These are phyloP conservation scores for Cochlearia excelsa DNA, from an alignment of 345 rosid species.

Conservation along the genomic window DNA sequence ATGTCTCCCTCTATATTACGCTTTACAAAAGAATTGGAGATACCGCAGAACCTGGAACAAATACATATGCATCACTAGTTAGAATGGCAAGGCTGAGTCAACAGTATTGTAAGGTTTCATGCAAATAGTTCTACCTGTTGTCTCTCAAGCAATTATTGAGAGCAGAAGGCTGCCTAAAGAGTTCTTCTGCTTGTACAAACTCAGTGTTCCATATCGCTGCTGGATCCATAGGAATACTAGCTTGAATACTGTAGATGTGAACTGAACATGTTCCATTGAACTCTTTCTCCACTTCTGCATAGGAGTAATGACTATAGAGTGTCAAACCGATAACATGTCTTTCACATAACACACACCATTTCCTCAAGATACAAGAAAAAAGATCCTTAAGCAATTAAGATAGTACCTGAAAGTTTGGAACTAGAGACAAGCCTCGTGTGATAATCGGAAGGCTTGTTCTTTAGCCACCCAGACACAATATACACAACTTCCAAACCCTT, in stretches of 20 bases:
- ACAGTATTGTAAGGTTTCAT: background rate
- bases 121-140: conserved; percentile 53
- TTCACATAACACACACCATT: background rate
- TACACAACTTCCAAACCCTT: conserved; percentile 65
- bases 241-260: conserved; percentile 85
- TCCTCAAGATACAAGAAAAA: background rate
- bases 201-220: conserved; percentile 83
- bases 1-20: conserved; percentile 47
- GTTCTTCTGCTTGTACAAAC: conserved; percentile 89
- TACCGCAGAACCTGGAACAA: conserved; percentile 69
- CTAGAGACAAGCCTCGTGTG: conserved; percentile 62
- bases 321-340: conserved; percentile 3
- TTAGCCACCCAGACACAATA: conserved; percentile 78
- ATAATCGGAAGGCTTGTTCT: conserved; percentile 55
- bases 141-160: conserved; percentile 81
- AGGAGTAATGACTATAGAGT: conserved; percentile 17
- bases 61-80: conserved; percentile 4
- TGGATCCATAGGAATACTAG: conserved; percentile 74
- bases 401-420: conserved; percentile 65
- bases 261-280: conserved; percentile 60
- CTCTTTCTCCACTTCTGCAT: conserved; percentile 74
- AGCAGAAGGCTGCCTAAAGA: conserved; percentile 55
- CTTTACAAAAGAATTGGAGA: conserved; percentile 63
- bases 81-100: conserved; percentile 14
- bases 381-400: background rate